These are phyloP conservation scores for Agaricus blazei DNA, from an alignment of 768 basidiomycete genomes.

Conservation along the genomic window DNA sequence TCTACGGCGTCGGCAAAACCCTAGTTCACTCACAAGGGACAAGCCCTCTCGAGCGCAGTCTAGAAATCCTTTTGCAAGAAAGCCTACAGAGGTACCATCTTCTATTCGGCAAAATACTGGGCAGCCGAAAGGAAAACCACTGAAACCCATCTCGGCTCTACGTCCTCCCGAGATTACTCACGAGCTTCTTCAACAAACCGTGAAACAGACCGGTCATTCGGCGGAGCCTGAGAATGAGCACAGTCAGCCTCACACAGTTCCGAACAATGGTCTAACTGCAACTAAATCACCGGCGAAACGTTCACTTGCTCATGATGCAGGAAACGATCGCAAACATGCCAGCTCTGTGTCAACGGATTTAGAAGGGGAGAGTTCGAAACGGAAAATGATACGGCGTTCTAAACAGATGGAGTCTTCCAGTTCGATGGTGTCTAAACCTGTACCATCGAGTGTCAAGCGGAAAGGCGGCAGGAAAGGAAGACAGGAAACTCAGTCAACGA, in stretches of 20 bases:
- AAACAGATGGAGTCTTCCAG: background rate
- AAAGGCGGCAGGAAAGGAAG: background rate
- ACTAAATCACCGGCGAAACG: background rate
- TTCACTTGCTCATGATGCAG: background rate
- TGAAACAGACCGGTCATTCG: background rate
- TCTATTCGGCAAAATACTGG: background rate
- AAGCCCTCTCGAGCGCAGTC: background rate
- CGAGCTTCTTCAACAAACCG: slow-evolving; percentile 5
- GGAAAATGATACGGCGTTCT: background rate
- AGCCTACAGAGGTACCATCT: background rate
- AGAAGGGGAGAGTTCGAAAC: background rate
- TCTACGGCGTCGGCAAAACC: background rate
- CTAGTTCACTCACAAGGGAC: background rate
- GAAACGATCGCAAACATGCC: no score
- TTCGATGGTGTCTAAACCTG: background rate
- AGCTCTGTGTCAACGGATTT: background rate
- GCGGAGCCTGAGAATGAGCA: background rate
- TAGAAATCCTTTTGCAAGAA: slow-evolving; percentile 8
- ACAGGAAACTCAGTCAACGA: background rate
- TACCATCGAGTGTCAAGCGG: background rate
- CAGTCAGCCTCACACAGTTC: background rate
- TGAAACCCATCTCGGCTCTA: slow-evolving; percentile 12
- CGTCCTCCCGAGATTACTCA: slow-evolving; percentile 11
- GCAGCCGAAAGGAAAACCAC: background rate
- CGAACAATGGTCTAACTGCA: background rate